A percentile compares a stretch with the other conserved stretches of the same genome.
These are phyloP conservation scores for Solanum chilense DNA, from an alignment of 257 asterid species.

Conservation along the genomic window DNA sequence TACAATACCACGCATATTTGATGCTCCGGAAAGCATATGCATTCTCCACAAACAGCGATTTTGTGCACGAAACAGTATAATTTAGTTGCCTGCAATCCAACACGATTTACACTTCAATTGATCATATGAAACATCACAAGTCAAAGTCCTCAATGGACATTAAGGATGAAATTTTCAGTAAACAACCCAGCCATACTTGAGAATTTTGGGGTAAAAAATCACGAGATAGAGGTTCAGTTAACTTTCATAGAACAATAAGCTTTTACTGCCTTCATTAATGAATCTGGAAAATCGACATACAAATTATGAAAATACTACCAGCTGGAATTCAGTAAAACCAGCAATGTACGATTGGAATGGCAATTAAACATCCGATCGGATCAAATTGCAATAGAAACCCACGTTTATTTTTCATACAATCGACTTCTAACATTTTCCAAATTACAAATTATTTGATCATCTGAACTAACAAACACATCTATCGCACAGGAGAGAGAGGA, in stretches of 20 bases:
- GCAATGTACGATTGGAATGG: not conserved
- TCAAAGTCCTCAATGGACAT: not conserved
- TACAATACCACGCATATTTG: constrained; percentile 86
- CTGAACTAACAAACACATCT: not conserved
- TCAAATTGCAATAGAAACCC: not conserved
- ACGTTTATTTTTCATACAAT: not conserved
- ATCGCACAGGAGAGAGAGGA: not conserved
- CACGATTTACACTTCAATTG: not conserved
- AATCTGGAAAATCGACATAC: not conserved
- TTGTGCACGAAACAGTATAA: constrained; percentile 97
- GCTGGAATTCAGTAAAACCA: not conserved
- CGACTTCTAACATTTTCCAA: not conserved
- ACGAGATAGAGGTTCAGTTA: not conserved
- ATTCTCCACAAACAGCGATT: constrained; percentile 94
- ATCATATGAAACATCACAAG: not conserved
- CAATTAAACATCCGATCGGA: not conserved
- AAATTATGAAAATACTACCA: not conserved
- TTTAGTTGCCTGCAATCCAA: constrained; percentile 75
- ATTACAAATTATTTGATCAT: not conserved
- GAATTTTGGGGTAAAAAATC: not conserved
- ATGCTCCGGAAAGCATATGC: constrained; percentile 91
- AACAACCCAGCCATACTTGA: not conserved
- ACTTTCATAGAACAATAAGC: not conserved
- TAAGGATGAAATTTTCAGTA: not conserved
- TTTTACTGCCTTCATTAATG: not conserved